These are phyloP conservation scores for Suhomyces bokatorum DNA, from an alignment of 1,139 yeast genomes.

Conservation along the genomic window DNA sequence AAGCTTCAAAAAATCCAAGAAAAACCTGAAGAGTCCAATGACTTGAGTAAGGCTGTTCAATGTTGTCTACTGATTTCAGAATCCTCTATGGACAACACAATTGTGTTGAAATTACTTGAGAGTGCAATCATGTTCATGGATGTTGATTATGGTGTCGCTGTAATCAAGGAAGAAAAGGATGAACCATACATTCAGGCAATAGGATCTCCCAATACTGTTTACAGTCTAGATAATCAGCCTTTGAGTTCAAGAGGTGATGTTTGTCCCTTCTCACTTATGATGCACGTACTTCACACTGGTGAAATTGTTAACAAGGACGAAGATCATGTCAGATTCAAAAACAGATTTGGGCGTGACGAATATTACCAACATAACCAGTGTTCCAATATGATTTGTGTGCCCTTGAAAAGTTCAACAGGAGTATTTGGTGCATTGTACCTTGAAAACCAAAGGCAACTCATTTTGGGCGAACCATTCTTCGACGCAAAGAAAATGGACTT, in stretches of 20 bases:
- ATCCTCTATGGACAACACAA: slow-evolving; percentile 41
- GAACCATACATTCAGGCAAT: slow-evolving; percentile 47
- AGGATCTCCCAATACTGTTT: slow-evolving; percentile 41
- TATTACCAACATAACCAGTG: slow-evolving; percentile 41
- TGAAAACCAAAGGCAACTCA: slow-evolving; percentile 32
- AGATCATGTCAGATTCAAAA: slow-evolving; percentile 38
- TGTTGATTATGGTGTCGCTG: slow-evolving; percentile 49
- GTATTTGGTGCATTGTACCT: slow-evolving; percentile 51
- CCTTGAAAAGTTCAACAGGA: slow-evolving; percentile 46
- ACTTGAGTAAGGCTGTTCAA: slow-evolving; percentile 30
- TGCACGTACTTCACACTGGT: slow-evolving; percentile 43
- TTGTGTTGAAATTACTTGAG: slow-evolving; percentile 41
- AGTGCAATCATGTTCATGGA: slow-evolving; percentile 43
- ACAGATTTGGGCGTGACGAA: slow-evolving; percentile 38
- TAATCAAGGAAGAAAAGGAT: slow-evolving; percentile 29
- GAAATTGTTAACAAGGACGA: slow-evolving; percentile 38
- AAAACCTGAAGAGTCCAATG: slow-evolving; percentile 6
- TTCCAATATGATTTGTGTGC: slow-evolving; percentile 46
- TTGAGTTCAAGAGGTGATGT: slow-evolving; percentile 43
- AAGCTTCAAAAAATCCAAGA: not conserved
- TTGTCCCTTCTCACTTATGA: slow-evolving; percentile 46
- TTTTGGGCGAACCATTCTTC: slow-evolving; percentile 22
- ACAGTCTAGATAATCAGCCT: slow-evolving; percentile 39
- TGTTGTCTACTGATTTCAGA: slow-evolving; percentile 54
- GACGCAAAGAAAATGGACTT: slow-evolving; percentile 40